Base-by-base conservation (phyloP, 805 yeast species). In the Wickerhamiella brachini region DNA sequence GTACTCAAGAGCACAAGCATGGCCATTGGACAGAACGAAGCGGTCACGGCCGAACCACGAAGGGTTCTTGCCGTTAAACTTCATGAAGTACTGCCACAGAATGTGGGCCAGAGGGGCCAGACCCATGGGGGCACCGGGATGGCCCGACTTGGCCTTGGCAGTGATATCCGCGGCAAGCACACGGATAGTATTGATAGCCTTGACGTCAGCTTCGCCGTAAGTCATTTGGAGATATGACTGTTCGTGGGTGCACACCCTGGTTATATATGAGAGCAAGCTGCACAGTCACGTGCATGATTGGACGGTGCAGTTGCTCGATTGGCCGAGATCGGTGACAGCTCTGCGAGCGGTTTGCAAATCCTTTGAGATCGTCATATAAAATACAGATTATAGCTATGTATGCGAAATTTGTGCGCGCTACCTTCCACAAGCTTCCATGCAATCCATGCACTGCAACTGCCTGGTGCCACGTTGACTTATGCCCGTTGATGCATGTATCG, bases 121-220 rank as follows among this genome's bases (percentile, higher is more conserved):
- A 57, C 97, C 97, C 79, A 90, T 80, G 63, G 97, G 97, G 50
- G 98, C 97, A 60, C 98, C 98, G 51, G 98, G 98, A 74, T 90
- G 98, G 59, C 98, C 98, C 54, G 95, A 83, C 72, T 90, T 84
- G 63, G 97, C 90, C 71, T 80, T 77, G 54, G 82, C 75, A 56
- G 86, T 94, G 58, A 85, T 80, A 68, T 90, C 98, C 50, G 85
- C 83, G 37, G 97, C 80, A 62, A 90, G 77, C 54, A 82, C 71
- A 74, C 96, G 87, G 73, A 90, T 85, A 61, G 97, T 86, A 75
- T 78, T 75, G 70, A 90, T 74, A 53, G 95, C 85, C 67, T 75
- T 74, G 59, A 73, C 73, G 69, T 89, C 95, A 62, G 85, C 71
- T 54, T 78, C 81, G 49, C 76, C 64, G 61, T 67, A 69, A 44